These are phyloP conservation scores for Vicia sativa DNA, from an alignment of 306 rosid species.

Conservation along the genomic window DNA sequence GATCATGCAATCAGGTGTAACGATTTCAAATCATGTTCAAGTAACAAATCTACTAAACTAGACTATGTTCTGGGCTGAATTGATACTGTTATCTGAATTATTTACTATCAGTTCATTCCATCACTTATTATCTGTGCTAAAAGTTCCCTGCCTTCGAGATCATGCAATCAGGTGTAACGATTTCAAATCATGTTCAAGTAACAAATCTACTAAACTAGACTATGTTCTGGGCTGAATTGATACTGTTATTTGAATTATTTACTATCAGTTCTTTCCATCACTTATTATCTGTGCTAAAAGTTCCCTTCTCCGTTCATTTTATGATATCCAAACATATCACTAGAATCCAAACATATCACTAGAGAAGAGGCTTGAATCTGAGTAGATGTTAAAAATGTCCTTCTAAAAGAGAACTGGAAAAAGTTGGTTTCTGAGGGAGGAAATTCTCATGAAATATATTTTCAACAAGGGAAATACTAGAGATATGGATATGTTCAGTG, in stretches of 20 bases:
- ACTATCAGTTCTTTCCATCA: too few species aligned
- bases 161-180: slow-evolving; percentile 56
- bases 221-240: slow-evolving; percentile 56
- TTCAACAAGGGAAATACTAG: slow-evolving; percentile 47
- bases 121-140: too few species aligned
- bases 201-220: slow-evolving; percentile 45
- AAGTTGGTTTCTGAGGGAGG: slow-evolving; percentile 41
- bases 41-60: slow-evolving; percentile 43
- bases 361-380: slow-evolving; percentile 64
- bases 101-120: too few species aligned
- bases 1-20: too few species aligned
- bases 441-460: slow-evolving; percentile 53
- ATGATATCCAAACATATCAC: too few species aligned
- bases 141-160: too few species aligned
- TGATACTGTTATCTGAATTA: too few species aligned
- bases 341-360: slow-evolving; percentile 69
- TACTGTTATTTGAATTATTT: too few species aligned
- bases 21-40: slow-evolving; percentile 29
- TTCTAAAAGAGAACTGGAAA: slow-evolving; percentile 48
- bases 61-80: slow-evolving; percentile 57
- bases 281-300: too few species aligned
- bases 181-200: slow-evolving; percentile 34
- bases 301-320: too few species aligned
- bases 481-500: slow-evolving; percentile 53
- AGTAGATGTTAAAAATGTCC: slow-evolving; percentile 55